Percentiles rank a stretch among this genome's conserved stretches.
Conservation (phyloP, 306 rosid species). For the Ochetophila trinervis region DNA sequence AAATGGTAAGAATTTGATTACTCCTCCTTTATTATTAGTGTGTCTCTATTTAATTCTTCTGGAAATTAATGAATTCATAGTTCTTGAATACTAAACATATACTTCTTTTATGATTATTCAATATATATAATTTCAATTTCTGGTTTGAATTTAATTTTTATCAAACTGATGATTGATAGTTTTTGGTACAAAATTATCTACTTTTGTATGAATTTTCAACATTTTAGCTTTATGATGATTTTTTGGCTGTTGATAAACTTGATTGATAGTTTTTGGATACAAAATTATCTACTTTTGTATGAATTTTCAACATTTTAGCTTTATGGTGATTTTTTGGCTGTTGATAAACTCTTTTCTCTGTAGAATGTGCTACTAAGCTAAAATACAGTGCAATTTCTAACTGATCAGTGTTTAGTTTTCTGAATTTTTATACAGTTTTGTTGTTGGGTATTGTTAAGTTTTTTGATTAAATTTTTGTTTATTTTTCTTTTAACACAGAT, state of each 20-base stretch:
- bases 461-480: neutral
- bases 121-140: too few relatives aligned
- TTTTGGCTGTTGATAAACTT: too few relatives aligned
- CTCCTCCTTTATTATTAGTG: neutral
- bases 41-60: neutral
- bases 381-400: too few relatives aligned
- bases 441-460: neutral
- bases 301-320: neutral
- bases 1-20: conserved; percentile 43
- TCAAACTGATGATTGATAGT: neutral
- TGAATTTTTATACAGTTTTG: too few relatives aligned
- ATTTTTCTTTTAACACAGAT: neutral
- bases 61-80: neutral
- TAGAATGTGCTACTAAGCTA: too few relatives aligned
- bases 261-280: neutral
- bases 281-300: neutral
- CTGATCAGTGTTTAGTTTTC: too few relatives aligned
- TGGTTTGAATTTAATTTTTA: neutral
- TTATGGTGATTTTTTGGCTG: too few relatives aligned
- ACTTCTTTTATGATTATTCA: neutral
- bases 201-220: neutral
- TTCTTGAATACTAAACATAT: conserved; percentile 9
- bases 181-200: neutral
- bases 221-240: too few relatives aligned
- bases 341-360: too few relatives aligned